Evolutionary conservation across 164 flowering plant species (phyloP).

Genomic region (Platanus orientalis): DNA sequence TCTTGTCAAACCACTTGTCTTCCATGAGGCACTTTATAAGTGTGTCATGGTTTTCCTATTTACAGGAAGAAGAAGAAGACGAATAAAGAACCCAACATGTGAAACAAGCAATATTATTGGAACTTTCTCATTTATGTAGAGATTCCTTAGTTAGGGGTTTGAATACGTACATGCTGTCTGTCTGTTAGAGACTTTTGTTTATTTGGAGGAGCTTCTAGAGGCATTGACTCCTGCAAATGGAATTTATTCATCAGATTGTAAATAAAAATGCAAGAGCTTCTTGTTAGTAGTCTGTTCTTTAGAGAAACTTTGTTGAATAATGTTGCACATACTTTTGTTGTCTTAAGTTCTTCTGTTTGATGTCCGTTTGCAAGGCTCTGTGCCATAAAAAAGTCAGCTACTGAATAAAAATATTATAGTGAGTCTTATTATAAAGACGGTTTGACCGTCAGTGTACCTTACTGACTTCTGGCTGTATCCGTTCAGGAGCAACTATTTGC

Average conservation of each 20-base stretch:
- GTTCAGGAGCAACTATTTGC: slow-evolving; percentile 27
- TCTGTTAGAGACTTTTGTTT: slow-evolving; percentile 75
- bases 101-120: background rate
- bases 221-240: slow-evolving; percentile 38
- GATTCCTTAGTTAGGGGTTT: background rate
- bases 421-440: background rate
- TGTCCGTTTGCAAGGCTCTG: slow-evolving; percentile 52
- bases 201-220: slow-evolving; percentile 25
- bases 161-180: slow-evolving; percentile 58
- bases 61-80: slow-evolving; percentile 1
- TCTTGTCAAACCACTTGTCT: slow-evolving; percentile 56
- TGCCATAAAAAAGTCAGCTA: slow-evolving; percentile 13
- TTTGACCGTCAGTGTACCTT: slow-evolving; percentile 30
- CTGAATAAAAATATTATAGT: background rate
- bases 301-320: background rate
- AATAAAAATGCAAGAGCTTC: background rate
- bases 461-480: slow-evolving; percentile 17
- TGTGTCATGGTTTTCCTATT: slow-evolving; percentile 69
- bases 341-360: slow-evolving; percentile 30
- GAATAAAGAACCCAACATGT: background rate
- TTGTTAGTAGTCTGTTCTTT: background rate
- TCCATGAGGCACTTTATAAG: slow-evolving; percentile 69
- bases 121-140: background rate
- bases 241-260: slow-evolving; percentile 3
- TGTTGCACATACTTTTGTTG: slow-evolving; percentile 31